Conservation (phyloP, 2,329 filamentous ascomycete genomes). For the Penicillium sp. region DNA sequence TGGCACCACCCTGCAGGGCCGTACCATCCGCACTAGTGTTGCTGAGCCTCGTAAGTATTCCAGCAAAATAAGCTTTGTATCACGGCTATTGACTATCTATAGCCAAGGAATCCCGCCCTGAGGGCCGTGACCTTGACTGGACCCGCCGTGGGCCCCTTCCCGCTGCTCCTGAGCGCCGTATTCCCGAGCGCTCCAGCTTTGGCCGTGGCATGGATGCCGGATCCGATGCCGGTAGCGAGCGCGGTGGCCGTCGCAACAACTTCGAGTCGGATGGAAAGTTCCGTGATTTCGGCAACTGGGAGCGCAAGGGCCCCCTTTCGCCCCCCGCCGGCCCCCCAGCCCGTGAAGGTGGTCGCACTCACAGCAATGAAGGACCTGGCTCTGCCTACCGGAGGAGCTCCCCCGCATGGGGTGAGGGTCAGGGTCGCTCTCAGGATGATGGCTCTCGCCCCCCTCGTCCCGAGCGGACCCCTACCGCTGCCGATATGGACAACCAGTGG, state of each 20-base stretch:
- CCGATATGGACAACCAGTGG: constrained; percentile 93
- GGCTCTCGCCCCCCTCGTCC: constrained; percentile 70
- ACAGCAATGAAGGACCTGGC: constrained; percentile 60
- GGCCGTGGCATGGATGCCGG: constrained; percentile 55
- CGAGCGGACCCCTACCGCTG: constrained; percentile 72
- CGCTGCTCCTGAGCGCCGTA: constrained; percentile 63
- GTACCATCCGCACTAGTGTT: constrained; percentile 89
- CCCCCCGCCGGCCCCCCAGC: constrained; percentile 57
- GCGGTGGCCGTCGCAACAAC: constrained; percentile 66
- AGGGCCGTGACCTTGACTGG: constrained; percentile 87
- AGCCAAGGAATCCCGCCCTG: constrained; percentile 80
- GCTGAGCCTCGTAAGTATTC: constrained; percentile 81
- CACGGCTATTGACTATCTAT: constrained; percentile 35
- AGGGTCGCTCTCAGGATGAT: constrained; percentile 69
- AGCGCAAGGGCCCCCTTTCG: constrained; percentile 87
- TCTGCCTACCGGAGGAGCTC: constrained; percentile 65
- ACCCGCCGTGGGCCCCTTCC: constrained; percentile 87
- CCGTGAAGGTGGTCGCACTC: constrained; percentile 60
- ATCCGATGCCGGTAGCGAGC: constrained; percentile 62
- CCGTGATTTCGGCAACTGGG: constrained; percentile 87
- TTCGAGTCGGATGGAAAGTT: constrained; percentile 71
- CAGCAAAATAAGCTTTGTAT: background rate
- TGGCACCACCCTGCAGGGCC: constrained; percentile 79
- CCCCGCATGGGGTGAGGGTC: constrained; percentile 71
- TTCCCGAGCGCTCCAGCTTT: constrained; percentile 57